Evolutionary conservation across 1,139 yeast genomes (phyloP).

Genomic region (Geotrichum bryndzae): DNA sequence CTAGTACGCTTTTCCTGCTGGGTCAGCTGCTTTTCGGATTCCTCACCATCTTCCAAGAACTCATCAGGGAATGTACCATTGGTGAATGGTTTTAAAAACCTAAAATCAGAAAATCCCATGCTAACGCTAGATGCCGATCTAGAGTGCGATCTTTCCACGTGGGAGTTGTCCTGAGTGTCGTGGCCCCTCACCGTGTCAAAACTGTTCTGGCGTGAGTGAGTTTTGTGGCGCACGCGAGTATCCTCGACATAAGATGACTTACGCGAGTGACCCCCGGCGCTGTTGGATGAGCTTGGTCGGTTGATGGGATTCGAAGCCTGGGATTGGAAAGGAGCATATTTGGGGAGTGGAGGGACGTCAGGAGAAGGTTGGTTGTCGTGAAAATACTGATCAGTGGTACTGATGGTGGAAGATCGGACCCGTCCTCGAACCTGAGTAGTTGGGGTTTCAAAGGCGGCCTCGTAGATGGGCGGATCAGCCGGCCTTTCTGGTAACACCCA

Average conservation of each 20-base stretch:
- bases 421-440: slow-evolving; percentile 12
- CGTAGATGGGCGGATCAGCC: background rate
- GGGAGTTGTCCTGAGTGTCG: slow-evolving; percentile 1
- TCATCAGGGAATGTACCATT: slow-evolving; percentile 7
- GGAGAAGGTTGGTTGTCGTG: slow-evolving; percentile 9
- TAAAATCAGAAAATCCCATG: slow-evolving; percentile 15
- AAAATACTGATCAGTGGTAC: slow-evolving; percentile 16
- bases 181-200: slow-evolving; percentile 15
- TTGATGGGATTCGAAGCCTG: background rate
- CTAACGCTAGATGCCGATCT: slow-evolving; percentile 13
- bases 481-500: slow-evolving; percentile 25
- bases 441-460: slow-evolving; percentile 6
- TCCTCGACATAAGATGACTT: slow-evolving; percentile 17
- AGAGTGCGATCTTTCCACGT: slow-evolving; percentile 5
- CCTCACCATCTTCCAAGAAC: slow-evolving; percentile 12
- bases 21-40: background rate
- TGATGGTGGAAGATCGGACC: slow-evolving; percentile 13
- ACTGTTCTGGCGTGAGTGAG: slow-evolving; percentile 15
- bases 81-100: slow-evolving; percentile 12
- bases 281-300: slow-evolving; percentile 2
- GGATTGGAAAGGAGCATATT: background rate
- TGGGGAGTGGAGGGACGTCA: slow-evolving; percentile 3
- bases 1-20: slow-evolving; percentile 10
- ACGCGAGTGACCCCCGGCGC: slow-evolving; percentile 8
- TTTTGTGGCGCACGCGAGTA: slow-evolving; percentile 12